Conservation (phyloP, 2,329 filamentous ascomycete genomes). For the Lachnellula cervina region DNA sequence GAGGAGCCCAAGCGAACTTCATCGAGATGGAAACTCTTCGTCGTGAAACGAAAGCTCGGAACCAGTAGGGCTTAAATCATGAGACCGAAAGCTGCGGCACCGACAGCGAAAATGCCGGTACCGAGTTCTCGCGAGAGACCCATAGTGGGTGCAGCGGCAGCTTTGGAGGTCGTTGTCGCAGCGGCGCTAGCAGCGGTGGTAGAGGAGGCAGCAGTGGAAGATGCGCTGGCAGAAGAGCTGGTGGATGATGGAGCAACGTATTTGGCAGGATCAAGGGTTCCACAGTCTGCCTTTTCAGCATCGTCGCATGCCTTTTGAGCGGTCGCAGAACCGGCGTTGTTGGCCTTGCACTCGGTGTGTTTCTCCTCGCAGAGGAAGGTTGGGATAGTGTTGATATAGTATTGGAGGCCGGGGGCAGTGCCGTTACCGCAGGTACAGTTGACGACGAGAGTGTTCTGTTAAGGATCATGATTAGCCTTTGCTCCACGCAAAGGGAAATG, state of each 20-base stretch:
- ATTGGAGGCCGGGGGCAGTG: constrained; percentile 47
- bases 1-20: not conserved
- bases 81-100: constrained; percentile 50
- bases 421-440: constrained; percentile 54
- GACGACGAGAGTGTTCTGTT: constrained; percentile 46
- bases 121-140: constrained; percentile 38
- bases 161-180: constrained; percentile 25
- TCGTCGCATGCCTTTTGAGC: constrained; percentile 44
- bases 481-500: not conserved
- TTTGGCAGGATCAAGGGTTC: constrained; percentile 33
- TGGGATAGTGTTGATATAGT: constrained; percentile 54
- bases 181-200: constrained; percentile 26
- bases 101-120: constrained; percentile 42
- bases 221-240: constrained; percentile 37
- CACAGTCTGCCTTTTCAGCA: constrained; percentile 43
- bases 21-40: constrained; percentile 10
- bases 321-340: constrained; percentile 41
- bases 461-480: constrained; percentile 7
- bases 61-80: constrained; percentile 42
- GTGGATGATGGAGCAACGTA: constrained; percentile 26
- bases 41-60: constrained; percentile 1
- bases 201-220: constrained; percentile 23
- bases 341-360: constrained; percentile 43
- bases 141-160: constrained; percentile 41
- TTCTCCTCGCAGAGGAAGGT: constrained; percentile 54